phyloP scores from a whole-genome alignment of 2,329 filamentous ascomycete species.

The Fusarium verticillioides region DNA sequence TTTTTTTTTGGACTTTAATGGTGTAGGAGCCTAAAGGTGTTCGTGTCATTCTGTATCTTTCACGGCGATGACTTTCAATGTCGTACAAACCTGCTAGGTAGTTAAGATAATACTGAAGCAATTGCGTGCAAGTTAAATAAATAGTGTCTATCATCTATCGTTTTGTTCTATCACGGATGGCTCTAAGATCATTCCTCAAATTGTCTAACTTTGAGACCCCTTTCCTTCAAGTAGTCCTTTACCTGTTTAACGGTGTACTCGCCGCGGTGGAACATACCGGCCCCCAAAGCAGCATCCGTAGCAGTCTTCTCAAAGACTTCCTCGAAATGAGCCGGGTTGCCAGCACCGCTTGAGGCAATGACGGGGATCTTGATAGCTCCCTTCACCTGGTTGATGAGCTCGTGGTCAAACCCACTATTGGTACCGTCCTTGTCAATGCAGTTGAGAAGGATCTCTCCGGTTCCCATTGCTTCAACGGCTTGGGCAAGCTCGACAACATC shows the following conservation, averaged over 20 bases:
- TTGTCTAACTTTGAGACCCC: constrained; percentile 81
- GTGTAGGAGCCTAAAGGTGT: constrained; percentile 32
- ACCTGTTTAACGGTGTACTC: constrained; percentile 96
- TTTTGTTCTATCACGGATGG: constrained; percentile 10
- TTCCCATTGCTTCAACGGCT: constrained; percentile 95
- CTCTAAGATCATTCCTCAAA: constrained; percentile 68
- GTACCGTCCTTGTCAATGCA: constrained; percentile 98
- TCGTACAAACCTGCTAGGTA: constrained; percentile 20
- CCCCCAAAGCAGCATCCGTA: constrained; percentile 92
- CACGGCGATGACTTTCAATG: constrained; percentile 9
- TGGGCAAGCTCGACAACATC: constrained; percentile 89
- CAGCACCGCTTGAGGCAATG: constrained; percentile 93
- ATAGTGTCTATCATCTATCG: constrained; percentile 11
- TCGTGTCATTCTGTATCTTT: constrained; percentile 14
- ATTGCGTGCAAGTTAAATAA: neutral
- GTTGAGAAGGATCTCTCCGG: constrained; percentile 94
- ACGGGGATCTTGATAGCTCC: constrained; percentile 88
- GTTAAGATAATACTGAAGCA: constrained; percentile 27
- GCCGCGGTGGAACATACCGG: constrained; percentile 96
- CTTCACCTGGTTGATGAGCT: constrained; percentile 91
- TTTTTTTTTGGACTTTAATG: constrained; percentile 19
- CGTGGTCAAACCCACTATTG: constrained; percentile 93
- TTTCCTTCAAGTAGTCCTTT: constrained; percentile 80
- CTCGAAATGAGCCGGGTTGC: constrained; percentile 85
- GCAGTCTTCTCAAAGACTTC: constrained; percentile 88